A percentile compares a stretch with the other conserved stretches of the same genome.
Evolutionary conservation across 768 basidiomycete species (phyloP).

Genomic region (Podaxis rugospora): DNA sequence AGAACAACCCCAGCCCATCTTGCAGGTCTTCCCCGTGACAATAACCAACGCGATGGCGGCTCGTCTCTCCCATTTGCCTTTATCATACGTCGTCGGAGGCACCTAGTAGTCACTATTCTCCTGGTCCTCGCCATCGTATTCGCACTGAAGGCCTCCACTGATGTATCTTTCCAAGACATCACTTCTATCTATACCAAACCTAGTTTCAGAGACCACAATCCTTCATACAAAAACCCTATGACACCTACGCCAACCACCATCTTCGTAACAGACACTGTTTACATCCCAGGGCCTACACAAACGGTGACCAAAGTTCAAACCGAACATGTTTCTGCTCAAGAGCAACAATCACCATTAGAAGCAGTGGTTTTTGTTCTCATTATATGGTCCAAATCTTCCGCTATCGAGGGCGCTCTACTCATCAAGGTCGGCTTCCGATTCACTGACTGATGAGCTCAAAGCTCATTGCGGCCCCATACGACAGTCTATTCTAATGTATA

Average conservation of each 20-base stretch:
- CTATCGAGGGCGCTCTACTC: conserved; percentile 36
- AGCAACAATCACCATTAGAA: conserved; percentile 2
- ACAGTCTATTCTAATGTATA: conserved; percentile 36
- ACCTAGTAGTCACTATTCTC: not conserved
- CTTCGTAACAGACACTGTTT: not conserved
- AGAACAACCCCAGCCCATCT: not conserved
- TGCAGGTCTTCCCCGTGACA: not conserved
- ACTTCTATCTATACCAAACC: not conserved
- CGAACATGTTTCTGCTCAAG: not conserved
- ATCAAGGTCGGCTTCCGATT: conserved; percentile 30
- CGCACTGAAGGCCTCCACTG: not conserved
- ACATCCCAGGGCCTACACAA: not conserved
- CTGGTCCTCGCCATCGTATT: not conserved
- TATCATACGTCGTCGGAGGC: not conserved
- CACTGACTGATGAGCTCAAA: not conserved
- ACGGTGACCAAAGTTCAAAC: not conserved
- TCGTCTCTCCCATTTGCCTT: not conserved
- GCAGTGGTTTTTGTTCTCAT: conserved; percentile 39
- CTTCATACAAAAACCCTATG: not conserved
- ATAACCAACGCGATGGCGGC: not conserved
- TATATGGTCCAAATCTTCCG: conserved; percentile 39
- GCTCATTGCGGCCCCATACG: not conserved
- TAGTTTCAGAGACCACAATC: not conserved
- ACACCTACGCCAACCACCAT: not conserved
- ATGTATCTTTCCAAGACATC: not conserved